phyloP scores from a whole-genome alignment of 1,139 yeast species.

The Zygoascus sp. region DNA sequence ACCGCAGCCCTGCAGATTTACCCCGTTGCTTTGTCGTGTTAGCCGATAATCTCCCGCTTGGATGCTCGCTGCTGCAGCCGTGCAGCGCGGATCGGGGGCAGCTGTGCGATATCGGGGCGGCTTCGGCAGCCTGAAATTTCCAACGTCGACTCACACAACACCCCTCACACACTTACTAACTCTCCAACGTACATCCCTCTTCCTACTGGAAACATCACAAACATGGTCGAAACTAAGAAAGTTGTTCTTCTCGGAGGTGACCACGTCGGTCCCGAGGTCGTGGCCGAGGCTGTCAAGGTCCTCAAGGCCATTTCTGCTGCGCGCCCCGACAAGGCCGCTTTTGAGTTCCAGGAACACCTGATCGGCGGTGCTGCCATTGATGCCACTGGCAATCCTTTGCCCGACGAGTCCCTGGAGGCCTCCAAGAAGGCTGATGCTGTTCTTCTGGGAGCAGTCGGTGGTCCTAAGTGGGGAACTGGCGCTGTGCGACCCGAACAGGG shows the following conservation, averaged over 20 bases:
- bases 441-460: constrained; percentile 95
- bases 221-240: constrained; percentile 41
- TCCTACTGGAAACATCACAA: background rate
- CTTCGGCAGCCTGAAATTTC: background rate
- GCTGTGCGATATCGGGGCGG: background rate
- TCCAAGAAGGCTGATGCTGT: constrained; percentile 90
- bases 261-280: constrained; percentile 91
- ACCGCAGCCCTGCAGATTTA: no score
- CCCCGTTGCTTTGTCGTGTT: no score
- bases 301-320: constrained; percentile 67
- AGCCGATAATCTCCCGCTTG: no score
- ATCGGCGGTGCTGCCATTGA: constrained; percentile 99
- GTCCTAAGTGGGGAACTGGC: constrained; percentile 97
- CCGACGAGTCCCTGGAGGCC: constrained; percentile 83
- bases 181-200: background rate
- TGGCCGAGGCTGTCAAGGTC: constrained; percentile 87
- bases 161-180: background rate
- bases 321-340: constrained; percentile 55
- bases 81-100: background rate
- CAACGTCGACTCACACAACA: constrained; percentile 1
- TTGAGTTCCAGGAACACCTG: constrained; percentile 74
- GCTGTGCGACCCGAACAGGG: constrained; percentile 97
- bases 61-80: no score
- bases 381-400: constrained; percentile 88
- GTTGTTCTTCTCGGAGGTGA: constrained; percentile 93